Conservation (phyloP, 192 early-diverging fungal genomes). For the Mortierella antarctica region DNA sequence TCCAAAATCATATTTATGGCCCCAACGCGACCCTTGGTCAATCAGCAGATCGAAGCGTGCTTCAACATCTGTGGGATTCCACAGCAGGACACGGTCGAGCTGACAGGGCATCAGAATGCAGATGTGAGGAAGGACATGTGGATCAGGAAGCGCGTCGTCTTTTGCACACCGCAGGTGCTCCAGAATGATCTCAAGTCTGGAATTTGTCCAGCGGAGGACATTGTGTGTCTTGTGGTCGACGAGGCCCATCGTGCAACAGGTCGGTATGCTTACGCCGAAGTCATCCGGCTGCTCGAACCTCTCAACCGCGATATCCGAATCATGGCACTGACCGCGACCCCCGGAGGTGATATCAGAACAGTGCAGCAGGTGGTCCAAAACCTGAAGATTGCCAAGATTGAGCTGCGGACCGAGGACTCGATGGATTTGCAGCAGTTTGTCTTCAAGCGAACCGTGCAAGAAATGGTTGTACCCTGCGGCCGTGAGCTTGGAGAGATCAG, state of each 20-base stretch:
- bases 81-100: slow-evolving; percentile 63
- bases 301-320: slow-evolving; percentile 72
- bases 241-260: slow-evolving; percentile 93
- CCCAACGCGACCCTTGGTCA: slow-evolving; percentile 91
- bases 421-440: slow-evolving; percentile 83
- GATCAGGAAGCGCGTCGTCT: slow-evolving; percentile 80
- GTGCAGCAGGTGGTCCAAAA: slow-evolving; percentile 83
- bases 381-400: slow-evolving; percentile 80
- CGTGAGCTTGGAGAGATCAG: slow-evolving; percentile 52
- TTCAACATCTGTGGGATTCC: slow-evolving; percentile 84
- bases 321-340: slow-evolving; percentile 89
- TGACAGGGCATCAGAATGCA: slow-evolving; percentile 72
- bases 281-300: slow-evolving; percentile 67
- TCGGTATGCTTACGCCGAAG: slow-evolving; percentile 83
- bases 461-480: slow-evolving; percentile 70
- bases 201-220: slow-evolving; percentile 71
- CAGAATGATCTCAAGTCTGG: slow-evolving; percentile 83
- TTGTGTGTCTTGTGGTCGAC: slow-evolving; percentile 85
- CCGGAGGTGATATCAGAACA: slow-evolving; percentile 74
- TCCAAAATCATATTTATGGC: slow-evolving; percentile 90
- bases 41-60: slow-evolving; percentile 93
- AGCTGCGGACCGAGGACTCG: slow-evolving; percentile 90
- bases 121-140: slow-evolving; percentile 65
- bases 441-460: slow-evolving; percentile 72
- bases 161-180: slow-evolving; percentile 88